Evolutionary conservation across 352 stramenopile species (phyloP), one percentile per base, ranked within the genome.

Genomic region (Nothophytophthora sp.): DNA sequence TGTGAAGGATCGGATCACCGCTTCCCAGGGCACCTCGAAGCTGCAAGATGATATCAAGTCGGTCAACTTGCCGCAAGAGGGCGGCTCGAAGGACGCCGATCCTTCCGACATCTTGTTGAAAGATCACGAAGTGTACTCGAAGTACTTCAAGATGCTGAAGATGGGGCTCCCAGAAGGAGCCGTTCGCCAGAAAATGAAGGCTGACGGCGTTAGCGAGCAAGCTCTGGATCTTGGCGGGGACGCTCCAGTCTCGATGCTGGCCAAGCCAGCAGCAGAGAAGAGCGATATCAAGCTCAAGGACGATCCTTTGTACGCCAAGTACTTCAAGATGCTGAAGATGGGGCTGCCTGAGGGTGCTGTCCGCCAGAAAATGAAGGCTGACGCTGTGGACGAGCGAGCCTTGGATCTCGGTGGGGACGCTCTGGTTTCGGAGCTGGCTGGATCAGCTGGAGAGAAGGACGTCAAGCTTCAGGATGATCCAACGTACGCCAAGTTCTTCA

Each of bases 111-210:
- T 77, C 11, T 30, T 69, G 40, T 35, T 88, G 5, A 73, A 77
- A 40, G 55, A 88, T 16, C 81, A 95, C 51, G 50, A 90, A 28
- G 42, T 79, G 4, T 87, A 92, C 40, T 73, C 72, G 12, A 95
- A 96, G 37, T 98, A 98, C 49, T 96, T 98, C 63, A 96, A 96
- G 52, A 98, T 98, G 92, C 53, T 97, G 7, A 95, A 96, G 54
- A 84, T 98, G 66, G 90, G 93, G 11, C 42, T 97, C 3, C 77
- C 87, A 7, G 70, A 89, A 38, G 88, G 73, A 24, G 86, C 88
- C 18, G 84, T 97, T n/a, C 70, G 79, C 18, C 82, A 96, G 54
- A 97, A 97, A 51, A 90, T 98, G 71, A 73, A 73, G 25, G 56
- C 39, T 16, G 70, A 86, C 20, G 76, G 65, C 16, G 60, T 62